Evolutionary conservation across 768 basidiomycete species (phyloP).

Genomic region (Suillus brevipes): DNA sequence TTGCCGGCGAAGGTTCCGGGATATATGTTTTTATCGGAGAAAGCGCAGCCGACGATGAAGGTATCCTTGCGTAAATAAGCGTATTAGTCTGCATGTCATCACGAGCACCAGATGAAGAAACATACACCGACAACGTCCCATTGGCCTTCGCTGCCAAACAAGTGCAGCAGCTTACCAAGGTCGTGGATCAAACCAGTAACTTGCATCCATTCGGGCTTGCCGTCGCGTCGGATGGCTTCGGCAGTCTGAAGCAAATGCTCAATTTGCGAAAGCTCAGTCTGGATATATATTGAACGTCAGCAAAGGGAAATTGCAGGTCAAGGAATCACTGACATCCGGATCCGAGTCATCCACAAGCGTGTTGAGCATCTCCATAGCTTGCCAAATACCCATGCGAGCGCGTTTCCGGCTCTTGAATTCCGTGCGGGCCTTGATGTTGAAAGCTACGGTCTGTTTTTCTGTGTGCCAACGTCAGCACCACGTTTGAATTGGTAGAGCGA

Average conservation of each 20-base stretch:
- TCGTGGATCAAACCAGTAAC: conserved; percentile 86
- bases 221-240: conserved; percentile 84
- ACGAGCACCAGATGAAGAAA: conserved; percentile 13
- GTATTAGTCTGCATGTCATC: background rate
- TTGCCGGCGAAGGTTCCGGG: conserved; percentile 76
- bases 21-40: conserved; percentile 82
- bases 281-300: conserved; percentile 16
- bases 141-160: conserved; percentile 86
- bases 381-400: conserved; percentile 83
- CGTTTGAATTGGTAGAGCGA: background rate
- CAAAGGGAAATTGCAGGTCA: background rate
- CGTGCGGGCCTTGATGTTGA: conserved; percentile 76
- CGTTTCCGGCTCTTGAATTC: conserved; percentile 67
- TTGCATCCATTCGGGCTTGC: conserved; percentile 93
- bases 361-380: conserved; percentile 84
- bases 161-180: conserved; percentile 81
- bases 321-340: conserved; percentile 59
- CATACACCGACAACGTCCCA: conserved; percentile 92
- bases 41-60: conserved; percentile 82
- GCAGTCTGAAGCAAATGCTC: conserved; percentile 90
- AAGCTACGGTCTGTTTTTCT: conserved; percentile 89
- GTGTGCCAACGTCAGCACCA: conserved; percentile 6
- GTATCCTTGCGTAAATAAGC: conserved; percentile 48
- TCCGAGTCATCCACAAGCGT: conserved; percentile 90
- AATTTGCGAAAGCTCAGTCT: conserved; percentile 82